A percentile compares a stretch with the other conserved stretches of the same genome.
Conservation (phyloP, 441 rosid species). For the Adansonia grandidieri region DNA sequence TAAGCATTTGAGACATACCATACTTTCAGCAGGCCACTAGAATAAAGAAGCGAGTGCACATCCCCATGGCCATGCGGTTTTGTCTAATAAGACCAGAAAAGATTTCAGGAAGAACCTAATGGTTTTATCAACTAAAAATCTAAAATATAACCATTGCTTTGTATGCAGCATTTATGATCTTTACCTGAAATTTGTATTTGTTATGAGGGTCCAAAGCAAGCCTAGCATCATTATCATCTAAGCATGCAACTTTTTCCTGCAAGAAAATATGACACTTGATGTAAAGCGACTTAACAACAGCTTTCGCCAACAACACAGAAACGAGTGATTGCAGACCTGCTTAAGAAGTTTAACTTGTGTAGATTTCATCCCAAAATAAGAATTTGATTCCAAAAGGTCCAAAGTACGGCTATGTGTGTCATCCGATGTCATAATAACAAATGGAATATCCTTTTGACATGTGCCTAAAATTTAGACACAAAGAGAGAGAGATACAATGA, state of each 20-base stretch:
- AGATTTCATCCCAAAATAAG: slow-evolving; percentile 91
- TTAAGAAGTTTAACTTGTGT: slow-evolving; percentile 87
- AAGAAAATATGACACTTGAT: slow-evolving; percentile 9
- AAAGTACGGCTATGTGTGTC: slow-evolving; percentile 72
- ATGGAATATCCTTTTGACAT: slow-evolving; percentile 68
- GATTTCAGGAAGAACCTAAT: slow-evolving; percentile 19
- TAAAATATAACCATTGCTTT: neutral
- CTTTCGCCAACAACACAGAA: slow-evolving; percentile 3
- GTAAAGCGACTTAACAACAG: slow-evolving; percentile 17
- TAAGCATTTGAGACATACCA: slow-evolving; percentile 52
- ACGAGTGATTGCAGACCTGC: slow-evolving; percentile 61
- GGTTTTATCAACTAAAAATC: neutral
- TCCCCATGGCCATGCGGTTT: slow-evolving; percentile 99
- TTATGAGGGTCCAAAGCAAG: slow-evolving; percentile 82
- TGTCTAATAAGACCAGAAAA: slow-evolving; percentile 53
- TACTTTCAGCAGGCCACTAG: slow-evolving; percentile 74
- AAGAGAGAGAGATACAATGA: neutral
- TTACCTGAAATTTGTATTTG: slow-evolving; percentile 88
- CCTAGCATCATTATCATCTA: slow-evolving; percentile 91
- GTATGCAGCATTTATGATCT: neutral
- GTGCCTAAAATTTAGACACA: slow-evolving; percentile 44
- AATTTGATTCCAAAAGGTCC: slow-evolving; percentile 70
- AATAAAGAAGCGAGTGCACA: slow-evolving; percentile 88
- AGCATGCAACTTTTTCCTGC: slow-evolving; percentile 98
- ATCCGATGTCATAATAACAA: slow-evolving; percentile 95